Base-by-base conservation (phyloP, 1,284 basidiomycete genomes). In the Sporisorium reilianum region DNA sequence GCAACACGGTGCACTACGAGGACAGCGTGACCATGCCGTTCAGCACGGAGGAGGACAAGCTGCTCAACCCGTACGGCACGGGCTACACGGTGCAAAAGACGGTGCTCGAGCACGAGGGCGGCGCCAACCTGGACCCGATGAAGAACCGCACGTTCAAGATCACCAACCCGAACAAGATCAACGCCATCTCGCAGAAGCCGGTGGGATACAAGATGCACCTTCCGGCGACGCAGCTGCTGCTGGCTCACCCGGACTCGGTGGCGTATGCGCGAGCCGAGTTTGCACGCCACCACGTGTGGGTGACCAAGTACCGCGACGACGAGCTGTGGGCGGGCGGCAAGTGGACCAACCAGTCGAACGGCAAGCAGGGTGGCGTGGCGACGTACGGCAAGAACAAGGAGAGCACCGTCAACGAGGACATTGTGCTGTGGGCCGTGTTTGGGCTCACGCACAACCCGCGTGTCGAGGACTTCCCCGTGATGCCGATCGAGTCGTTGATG, bases 251-350 rank as follows among this genome's bases (percentile, higher is more conserved):
- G 23, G 92, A 92, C 73, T 90, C 92, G n/a, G 91, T 92, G 89
- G 89, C 91, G 23, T 89, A 88, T 56, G 89, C 88, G 73, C 89
- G 95, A 32, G 93, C 93, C 45, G 88, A 90, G 40, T 97, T 94
- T 81, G 88, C 91, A 67, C 88, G 87, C 75, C 91, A 92, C 84
- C 88, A 90, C 25, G 67, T 95, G n/a, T 95, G 93, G 93, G 85
- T 77, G 25, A 77, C 71, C 25, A 57, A 87, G 61, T 92, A 94
- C 68, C 88, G 87, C 64, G 90, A 90, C 20, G 87, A 88, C n/a
- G 87, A 92, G 79, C 89, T 93, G 87, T 95, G 91, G 89, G 93
- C 93, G 10, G 89, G 91, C 64, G 93, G 93, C 55, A 92, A 91
- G 85, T 93, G 92, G 85, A 91, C 94, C 34, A 91, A 92, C 32